These are phyloP conservation scores for Yamadazyma mexicana DNA, from an alignment of 1,139 yeast species.

Conservation along the genomic window DNA sequence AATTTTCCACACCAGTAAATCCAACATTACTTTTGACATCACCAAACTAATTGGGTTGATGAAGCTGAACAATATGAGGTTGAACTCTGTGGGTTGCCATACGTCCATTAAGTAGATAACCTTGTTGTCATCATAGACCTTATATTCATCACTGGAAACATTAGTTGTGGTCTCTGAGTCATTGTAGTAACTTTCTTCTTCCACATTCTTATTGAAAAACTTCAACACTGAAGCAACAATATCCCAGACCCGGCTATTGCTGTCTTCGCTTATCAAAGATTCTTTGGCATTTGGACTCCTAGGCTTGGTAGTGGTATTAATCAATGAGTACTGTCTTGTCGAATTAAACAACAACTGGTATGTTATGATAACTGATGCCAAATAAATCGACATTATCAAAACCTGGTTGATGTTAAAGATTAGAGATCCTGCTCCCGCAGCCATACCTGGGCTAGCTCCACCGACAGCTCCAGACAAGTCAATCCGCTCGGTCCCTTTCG, in stretches of 20 bases:
- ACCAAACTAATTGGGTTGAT: constrained; percentile 58
- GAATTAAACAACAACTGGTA: constrained; percentile 29
- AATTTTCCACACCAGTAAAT: constrained; percentile 39
- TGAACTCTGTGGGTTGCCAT: constrained; percentile 61
- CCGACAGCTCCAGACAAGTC: constrained; percentile 1
- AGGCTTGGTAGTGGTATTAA: constrained; percentile 28
- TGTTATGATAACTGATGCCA: constrained; percentile 24
- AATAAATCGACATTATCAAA: constrained; percentile 8
- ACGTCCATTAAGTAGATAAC: constrained; percentile 54
- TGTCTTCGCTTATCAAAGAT: constrained; percentile 7
- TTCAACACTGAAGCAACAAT: constrained; percentile 9
- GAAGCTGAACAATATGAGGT: constrained; percentile 45
- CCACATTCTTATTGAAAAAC: constrained; percentile 9
- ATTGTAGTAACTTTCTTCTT: constrained; percentile 18
- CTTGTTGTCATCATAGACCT: constrained; percentile 19
- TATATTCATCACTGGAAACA: constrained; percentile 19
- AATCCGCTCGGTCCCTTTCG: constrained; percentile 1
- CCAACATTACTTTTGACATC: constrained; percentile 32
- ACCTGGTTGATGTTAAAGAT: constrained; percentile 1
- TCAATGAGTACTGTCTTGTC: constrained; percentile 40
- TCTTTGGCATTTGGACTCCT: constrained; percentile 11
- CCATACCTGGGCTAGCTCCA: background rate
- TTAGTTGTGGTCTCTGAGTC: constrained; percentile 14
- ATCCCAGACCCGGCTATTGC: constrained; percentile 7
- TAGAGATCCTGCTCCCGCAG: constrained; percentile 3